Evolutionary conservation across 1,284 basidiomycete species (phyloP).

Genomic region (Microbotryomycetes sp.): DNA sequence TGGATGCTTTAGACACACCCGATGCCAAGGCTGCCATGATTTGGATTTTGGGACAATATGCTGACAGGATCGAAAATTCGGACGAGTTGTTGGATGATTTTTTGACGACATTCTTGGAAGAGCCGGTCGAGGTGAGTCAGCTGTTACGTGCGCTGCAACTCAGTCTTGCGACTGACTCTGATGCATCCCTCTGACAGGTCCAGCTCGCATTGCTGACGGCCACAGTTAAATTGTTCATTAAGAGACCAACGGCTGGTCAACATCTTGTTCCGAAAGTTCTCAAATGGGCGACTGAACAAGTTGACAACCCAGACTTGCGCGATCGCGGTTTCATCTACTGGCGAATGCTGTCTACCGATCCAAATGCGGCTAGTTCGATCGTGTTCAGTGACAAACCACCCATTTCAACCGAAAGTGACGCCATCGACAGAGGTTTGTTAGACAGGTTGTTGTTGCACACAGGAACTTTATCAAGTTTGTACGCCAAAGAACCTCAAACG

Average conservation of each 20-base stretch:
- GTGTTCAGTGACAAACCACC: conserved; percentile 86
- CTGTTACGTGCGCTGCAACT: background rate
- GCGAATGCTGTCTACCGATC: conserved; percentile 91
- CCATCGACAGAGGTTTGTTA: conserved; percentile 90
- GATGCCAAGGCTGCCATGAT: conserved; percentile 96
- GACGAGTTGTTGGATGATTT: conserved; percentile 93
- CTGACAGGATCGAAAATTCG: conserved; percentile 90
- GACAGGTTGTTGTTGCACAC: conserved; percentile 60
- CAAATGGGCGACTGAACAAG: conserved; percentile 94
- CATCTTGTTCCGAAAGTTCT: conserved; percentile 89
- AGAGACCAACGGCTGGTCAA: conserved; percentile 84
- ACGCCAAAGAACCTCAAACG: conserved; percentile 36
- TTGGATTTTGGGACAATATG: conserved; percentile 97
- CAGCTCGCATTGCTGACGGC: conserved; percentile 93
- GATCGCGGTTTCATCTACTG: conserved; percentile 99
- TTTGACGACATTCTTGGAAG: conserved; percentile 84
- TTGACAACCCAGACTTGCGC: conserved; percentile 92
- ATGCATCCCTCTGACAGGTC: conserved; percentile 53
- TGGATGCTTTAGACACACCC: conserved; percentile 88
- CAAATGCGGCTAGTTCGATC: conserved; percentile 77
- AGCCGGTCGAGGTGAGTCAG: conserved; percentile 69
- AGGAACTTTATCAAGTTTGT: conserved; percentile 38
- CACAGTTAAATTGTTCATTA: conserved; percentile 92
- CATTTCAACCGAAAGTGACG: conserved; percentile 95
- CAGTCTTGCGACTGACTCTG: background rate